Evolutionary conservation across 192 early-diverging fungal genomes (phyloP), one percentile per base, ranked within the genome.

Genomic region (Umbelopsis isabellina): DNA sequence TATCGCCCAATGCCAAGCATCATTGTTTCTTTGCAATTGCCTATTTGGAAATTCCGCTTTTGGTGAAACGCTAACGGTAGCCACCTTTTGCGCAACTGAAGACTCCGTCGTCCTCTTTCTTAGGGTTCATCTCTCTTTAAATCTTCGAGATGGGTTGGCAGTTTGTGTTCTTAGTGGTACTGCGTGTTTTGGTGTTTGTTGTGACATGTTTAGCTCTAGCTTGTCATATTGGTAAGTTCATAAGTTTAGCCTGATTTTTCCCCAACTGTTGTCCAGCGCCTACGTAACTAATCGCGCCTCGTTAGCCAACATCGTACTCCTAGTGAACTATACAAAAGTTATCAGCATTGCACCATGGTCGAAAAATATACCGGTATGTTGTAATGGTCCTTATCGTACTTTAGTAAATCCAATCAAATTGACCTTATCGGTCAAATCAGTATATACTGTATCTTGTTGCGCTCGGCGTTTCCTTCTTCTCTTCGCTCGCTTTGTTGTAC

Each of bases 21-120:
- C 37, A 52, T 52, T 52, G 51, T 61, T 61, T 37, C 55, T 61
- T 35, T 61, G 52, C 52, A 55, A 55, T 61, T 61, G 30, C 55
- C 55, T n/a, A 11, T 27, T 61, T 61, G 27, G 55, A 61, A 61
- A 55, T 33, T 22, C 27, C 55, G 27, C 55, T 25, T 61, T 61
- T 61, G 55, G 55, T 16, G 33, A 61, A 61, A 30, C 27, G 55
- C 25, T 12, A 30, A 27, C 11, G 27, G 25, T 35, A 61, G 55
- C 55, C 55, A 61, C 55, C 55, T 41, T 41, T 41, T 4, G 37
- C 37, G 37, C 37, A 41, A 41, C 7, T 41, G 37, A 10, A 15
- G 55, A 61, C 55, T 61, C 55, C 55, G 55, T 61, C 13, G 30
- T 61, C 12, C 48, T 16, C 16, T 61, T 27, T 25, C 37, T 61